Base-by-base conservation (phyloP, 306 rosid species). In the Trifolium fragiferum region DNA sequence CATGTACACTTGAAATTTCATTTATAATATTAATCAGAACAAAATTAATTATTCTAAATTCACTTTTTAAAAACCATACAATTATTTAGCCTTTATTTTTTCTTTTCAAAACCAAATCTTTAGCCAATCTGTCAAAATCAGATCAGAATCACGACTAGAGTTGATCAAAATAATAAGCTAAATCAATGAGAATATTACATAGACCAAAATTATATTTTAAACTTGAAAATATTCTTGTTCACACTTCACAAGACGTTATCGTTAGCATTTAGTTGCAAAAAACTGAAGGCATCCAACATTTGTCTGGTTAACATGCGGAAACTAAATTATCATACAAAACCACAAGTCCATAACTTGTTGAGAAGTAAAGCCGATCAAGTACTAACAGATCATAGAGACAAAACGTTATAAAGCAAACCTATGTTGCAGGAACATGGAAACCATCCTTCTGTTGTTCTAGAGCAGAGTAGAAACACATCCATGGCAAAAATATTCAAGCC, bases 261-360 rank as follows among this genome's bases (percentile, higher is more conserved):
- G 79, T 10, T 64, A 59, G 16, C 66, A 58, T 13, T 19, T 25
- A 75, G 68, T 59, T 63, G 69, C 74, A 82, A 69, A 69, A 85
- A 73, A 44, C 64, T 8, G 69, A 76, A 44, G 72, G 62, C 72
- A 30, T 67, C 63, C 25, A 16, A 43, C 47, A 61, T 27, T 73
- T 18, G 63, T 73, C 50, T 20, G 35, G 61, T 81, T 50, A 53
- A 32, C 66, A 66, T 44, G 55, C 27, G 23, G 79, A 61, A 68
- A 46, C 73, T 46, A 61, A 68, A 74, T 67, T 18, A 63, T 8
- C 69, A 66, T 57, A 77, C 5, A 68, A 16, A 78, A 57, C 14
- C 77, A 77, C 4, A 68, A 21, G 74, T 40, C 14, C 77, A 35
- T 57, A 20, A 81, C 67, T 41, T 55, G 44, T 7, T 55, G 57